Percentiles rank a stretch among this genome's conserved stretches.
These are phyloP conservation scores for Aspergillus vadensis DNA, from an alignment of 2,329 filamentous ascomycete genomes.

Conservation along the genomic window DNA sequence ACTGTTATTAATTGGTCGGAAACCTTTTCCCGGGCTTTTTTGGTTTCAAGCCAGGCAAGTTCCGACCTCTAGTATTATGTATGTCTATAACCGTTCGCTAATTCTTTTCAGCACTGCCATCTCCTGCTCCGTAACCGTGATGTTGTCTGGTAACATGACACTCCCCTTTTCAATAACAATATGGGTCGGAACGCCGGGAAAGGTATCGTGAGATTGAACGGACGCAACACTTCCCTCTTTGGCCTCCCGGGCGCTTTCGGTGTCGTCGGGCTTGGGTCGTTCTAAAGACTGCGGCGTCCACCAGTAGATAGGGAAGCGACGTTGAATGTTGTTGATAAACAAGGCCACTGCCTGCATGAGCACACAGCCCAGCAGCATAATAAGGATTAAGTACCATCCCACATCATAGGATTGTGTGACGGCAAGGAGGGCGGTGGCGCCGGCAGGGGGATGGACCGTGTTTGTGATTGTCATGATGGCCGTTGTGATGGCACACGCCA, in stretches of 20 bases:
- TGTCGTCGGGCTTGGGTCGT: constrained; percentile 13
- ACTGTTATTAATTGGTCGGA: neutral
- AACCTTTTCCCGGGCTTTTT: neutral
- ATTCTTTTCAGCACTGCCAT: constrained; percentile 34
- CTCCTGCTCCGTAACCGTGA: constrained; percentile 38
- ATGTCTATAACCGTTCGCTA: constrained; percentile 35
- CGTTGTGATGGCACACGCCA: constrained; percentile 66
- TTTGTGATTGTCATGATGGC: constrained; percentile 69
- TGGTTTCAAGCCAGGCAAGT: too few species aligned
- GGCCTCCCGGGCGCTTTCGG: constrained; percentile 19
- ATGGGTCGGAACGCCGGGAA: constrained; percentile 27
- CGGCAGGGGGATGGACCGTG: constrained; percentile 73
- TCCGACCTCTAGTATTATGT: neutral
- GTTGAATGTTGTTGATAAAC: constrained; percentile 69
- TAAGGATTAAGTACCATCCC: constrained; percentile 69
- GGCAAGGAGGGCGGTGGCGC: constrained; percentile 71
- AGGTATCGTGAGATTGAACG: constrained; percentile 6
- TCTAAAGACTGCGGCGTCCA: constrained; percentile 47
- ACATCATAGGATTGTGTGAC: constrained; percentile 57
- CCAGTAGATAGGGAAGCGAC: constrained; percentile 70
- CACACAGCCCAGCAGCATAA: constrained; percentile 61
- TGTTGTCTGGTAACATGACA: constrained; percentile 36
- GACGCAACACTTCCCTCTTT: constrained; percentile 20
- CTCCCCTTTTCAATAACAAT: constrained; percentile 34
- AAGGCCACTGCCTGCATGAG: constrained; percentile 66